Conservation (phyloP, 2,329 filamentous ascomycete species). For the Ophiosphaerella korrae region DNA sequence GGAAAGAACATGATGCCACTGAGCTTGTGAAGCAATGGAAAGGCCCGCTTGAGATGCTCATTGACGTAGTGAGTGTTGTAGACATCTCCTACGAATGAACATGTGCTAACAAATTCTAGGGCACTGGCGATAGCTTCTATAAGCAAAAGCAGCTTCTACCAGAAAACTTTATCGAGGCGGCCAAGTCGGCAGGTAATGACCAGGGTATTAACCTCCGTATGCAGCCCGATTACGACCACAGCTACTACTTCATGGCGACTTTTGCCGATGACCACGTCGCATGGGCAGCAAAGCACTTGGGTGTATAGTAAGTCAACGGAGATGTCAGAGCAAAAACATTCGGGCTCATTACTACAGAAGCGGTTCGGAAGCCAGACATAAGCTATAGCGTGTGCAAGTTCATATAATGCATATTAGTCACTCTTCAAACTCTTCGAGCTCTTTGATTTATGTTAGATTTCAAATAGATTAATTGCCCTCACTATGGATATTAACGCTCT, state of each 20-base stretch:
- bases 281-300: slow-evolving; percentile 85
- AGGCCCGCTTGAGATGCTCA: slow-evolving; percentile 73
- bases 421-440: too few relatives aligned
- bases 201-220: slow-evolving; percentile 78
- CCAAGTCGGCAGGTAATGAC: slow-evolving; percentile 72
- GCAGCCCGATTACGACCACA: slow-evolving; percentile 93
- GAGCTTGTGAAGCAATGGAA: slow-evolving; percentile 82
- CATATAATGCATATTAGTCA: too few relatives aligned
- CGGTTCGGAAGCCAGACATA: slow-evolving; percentile 28
- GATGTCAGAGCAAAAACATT: background rate
- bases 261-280: slow-evolving; percentile 91
- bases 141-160: slow-evolving; percentile 90
- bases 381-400: slow-evolving; percentile 23
- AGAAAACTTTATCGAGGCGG: slow-evolving; percentile 86
- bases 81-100: background rate
- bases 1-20: slow-evolving; percentile 90
- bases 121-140: slow-evolving; percentile 95
- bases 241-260: slow-evolving; percentile 92
- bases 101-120: slow-evolving; percentile 56
- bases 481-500: too few relatives aligned
- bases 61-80: slow-evolving; percentile 74
- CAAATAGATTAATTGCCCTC: too few relatives aligned
- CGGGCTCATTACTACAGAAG: slow-evolving; percentile 43
- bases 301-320: slow-evolving; percentile 55
- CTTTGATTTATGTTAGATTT: too few relatives aligned